Percentiles rank a stretch among this genome's conserved stretches.
These are phyloP conservation scores for Neobulgaria alba DNA, from an alignment of 2,329 filamentous ascomycete species.

Conservation along the genomic window DNA sequence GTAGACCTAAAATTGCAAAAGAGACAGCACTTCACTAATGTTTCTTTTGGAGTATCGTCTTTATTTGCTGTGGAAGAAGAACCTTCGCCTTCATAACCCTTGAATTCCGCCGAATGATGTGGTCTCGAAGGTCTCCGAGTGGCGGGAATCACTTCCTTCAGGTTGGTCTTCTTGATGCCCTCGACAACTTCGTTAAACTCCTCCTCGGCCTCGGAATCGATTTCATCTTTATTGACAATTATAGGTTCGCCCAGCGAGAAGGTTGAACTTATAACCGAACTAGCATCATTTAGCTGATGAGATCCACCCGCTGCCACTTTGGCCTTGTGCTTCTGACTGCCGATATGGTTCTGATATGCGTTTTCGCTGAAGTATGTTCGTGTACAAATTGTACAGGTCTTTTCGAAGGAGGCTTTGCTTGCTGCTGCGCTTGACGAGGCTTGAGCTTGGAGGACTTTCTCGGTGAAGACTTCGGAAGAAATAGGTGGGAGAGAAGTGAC, in stretches of 20 bases:
- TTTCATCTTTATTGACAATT: conserved; percentile 34
- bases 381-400: conserved; percentile 69
- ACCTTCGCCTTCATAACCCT: conserved; percentile 10
- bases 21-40: conserved; percentile 49
- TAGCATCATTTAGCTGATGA: conserved; percentile 45
- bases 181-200: conserved; percentile 74
- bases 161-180: conserved; percentile 58
- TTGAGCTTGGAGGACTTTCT: conserved; percentile 89
- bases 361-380: conserved; percentile 97
- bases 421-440: conserved; percentile 76
- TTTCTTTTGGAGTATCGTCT: conserved; percentile 35
- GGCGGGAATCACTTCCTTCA: conserved; percentile 29
- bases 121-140: conserved; percentile 18
- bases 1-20: conserved; percentile 89
- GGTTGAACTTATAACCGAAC: conserved; percentile 80
- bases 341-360: conserved; percentile 85
- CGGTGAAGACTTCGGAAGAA: conserved; percentile 84
- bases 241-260: conserved; percentile 77
- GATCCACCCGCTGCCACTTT: conserved; percentile 45
- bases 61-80: conserved; percentile 26
- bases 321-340: conserved; percentile 80
- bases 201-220: conserved; percentile 61
- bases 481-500: conserved; percentile 86
- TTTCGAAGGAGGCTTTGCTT: conserved; percentile 82
- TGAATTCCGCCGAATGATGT: conserved; percentile 10